These are phyloP conservation scores for Monosporascus sp. DNA, from an alignment of 2,329 filamentous ascomycete species.

Conservation along the genomic window DNA sequence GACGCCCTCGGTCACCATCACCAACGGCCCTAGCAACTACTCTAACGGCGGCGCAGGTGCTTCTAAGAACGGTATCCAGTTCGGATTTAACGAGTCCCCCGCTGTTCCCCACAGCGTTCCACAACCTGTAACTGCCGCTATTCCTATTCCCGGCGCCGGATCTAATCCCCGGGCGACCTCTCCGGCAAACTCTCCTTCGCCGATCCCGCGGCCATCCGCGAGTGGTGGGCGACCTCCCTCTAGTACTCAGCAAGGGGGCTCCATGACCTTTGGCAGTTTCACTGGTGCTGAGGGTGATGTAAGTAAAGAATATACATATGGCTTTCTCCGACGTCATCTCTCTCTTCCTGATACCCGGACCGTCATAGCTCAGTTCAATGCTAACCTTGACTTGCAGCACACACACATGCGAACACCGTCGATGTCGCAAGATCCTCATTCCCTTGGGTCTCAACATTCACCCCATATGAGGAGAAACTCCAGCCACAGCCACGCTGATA, in stretches of 20 bases:
- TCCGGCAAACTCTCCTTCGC: conserved; percentile 83
- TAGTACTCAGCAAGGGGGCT: conserved; percentile 59
- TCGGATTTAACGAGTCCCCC: conserved; percentile 72
- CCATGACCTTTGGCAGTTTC: conserved; percentile 80
- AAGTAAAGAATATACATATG: conserved; percentile 35
- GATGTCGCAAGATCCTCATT: conserved; percentile 56
- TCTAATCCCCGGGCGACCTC: conserved; percentile 70
- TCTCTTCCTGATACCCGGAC: conserved; percentile 18
- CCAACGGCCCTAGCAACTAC: conserved; percentile 70
- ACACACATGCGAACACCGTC: conserved; percentile 63
- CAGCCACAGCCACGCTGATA: conserved; percentile 60
- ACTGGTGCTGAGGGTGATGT: conserved; percentile 75
- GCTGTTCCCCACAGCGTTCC: conserved; percentile 64
- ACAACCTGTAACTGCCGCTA: conserved; percentile 52
- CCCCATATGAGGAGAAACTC: conserved; percentile 81
- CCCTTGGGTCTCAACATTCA: conserved; percentile 59
- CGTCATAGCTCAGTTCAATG: conserved; percentile 11
- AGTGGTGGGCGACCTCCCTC: conserved; percentile 84
- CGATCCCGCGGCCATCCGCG: conserved; percentile 82
- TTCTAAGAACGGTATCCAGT: conserved; percentile 67
- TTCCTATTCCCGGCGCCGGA: conserved; percentile 57
- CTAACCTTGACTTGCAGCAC: conserved; percentile 40
- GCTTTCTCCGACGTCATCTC: conserved; percentile 5
- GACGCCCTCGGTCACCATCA: conserved; percentile 90
- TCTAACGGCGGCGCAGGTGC: conserved; percentile 68